Base-by-base conservation (phyloP, 805 yeast species). In the Candida methanosorbosa region DNA sequence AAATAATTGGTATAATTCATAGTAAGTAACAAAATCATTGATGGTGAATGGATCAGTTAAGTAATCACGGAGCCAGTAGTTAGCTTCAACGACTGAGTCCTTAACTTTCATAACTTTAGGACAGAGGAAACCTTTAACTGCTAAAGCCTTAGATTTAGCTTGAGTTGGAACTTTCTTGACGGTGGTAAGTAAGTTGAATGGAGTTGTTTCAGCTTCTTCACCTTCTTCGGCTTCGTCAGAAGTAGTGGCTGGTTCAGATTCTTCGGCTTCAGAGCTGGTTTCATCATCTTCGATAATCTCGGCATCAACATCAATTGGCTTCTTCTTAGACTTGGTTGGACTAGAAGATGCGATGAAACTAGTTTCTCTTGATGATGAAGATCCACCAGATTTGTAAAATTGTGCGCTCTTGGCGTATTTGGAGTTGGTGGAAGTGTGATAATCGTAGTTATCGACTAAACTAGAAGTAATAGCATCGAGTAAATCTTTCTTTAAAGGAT, bases 31-130 rank as follows among this genome's bases (percentile, higher is more conserved):
- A n/a, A 54, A 14, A 20, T 45, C 50, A 34, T 54, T 53, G 36
- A 58, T 38, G 9, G 57, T 35, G 38, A 48, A 56, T 14, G 63
- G 62, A 38, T 54, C 58, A 37, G 57, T 50, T 22, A 58, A 39
- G 27, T 44, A 45, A 29, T 55, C 60, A 46, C 60, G 50, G 3
- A 50, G 23, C 35, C 52, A 53, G 26, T 44, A 36, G 33, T 48
- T 56, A 32, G 46, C 48, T 27, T 44, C 45, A 15, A 44, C 44
- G 15, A 55, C 22, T 35, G 41, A 51, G 17, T 48, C 33, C 22
- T 30, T 21, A 22, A 43, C 29, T 5, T 33, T 34, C n/a, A 12
- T n/a, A 24, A 6, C 7, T n/a, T 24, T 24, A n/a, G 7, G 7
- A n/a, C 7, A n/a, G 9, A 7, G 7, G 11, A 6, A 9, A 14